Evolutionary conservation across 2,329 filamentous ascomycete genomes (phyloP).

Genomic region (Madurella fahalii): DNA sequence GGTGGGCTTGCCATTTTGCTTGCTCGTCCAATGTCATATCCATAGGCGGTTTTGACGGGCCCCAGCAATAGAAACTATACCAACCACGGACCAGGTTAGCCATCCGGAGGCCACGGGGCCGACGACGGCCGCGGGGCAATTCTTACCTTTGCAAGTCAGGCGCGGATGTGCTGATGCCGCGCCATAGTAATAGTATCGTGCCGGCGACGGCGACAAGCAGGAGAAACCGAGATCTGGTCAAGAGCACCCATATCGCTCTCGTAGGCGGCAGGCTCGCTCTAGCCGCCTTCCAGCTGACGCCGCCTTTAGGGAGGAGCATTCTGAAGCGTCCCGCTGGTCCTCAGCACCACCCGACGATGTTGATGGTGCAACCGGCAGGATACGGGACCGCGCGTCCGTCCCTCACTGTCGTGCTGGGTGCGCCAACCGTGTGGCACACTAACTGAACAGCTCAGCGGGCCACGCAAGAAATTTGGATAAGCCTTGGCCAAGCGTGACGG

Average conservation of each 20-base stretch:
- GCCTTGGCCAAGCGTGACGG: not conserved
- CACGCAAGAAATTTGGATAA: not conserved
- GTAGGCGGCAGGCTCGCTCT: conserved; percentile 73
- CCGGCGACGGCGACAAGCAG: conserved; percentile 67
- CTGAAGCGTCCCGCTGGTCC: conserved; percentile 39
- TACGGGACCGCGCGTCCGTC: conserved; percentile 7
- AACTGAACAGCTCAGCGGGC: not conserved
- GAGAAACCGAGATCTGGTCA: conserved; percentile 75
- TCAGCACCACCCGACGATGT: conserved; percentile 36
- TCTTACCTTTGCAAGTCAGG: conserved; percentile 86
- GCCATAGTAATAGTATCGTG: conserved; percentile 79
- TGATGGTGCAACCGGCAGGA: conserved; percentile 10
- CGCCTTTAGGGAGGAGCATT: conserved; percentile 90
- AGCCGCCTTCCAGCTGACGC: conserved; percentile 88
- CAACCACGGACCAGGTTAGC: conserved; percentile 17
- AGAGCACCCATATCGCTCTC: conserved; percentile 63
- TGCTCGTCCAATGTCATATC: conserved; percentile 91
- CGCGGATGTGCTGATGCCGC: conserved; percentile 73
- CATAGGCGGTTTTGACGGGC: conserved; percentile 91
- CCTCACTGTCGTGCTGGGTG: conserved; percentile 4
- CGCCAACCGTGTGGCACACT: not conserved
- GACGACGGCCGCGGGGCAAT: not conserved
- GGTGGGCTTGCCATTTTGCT: conserved; percentile 80
- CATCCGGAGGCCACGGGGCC: conserved; percentile 4
- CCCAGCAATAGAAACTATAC: conserved; percentile 91